Base-by-base conservation (phyloP, 805 yeast genomes). In the Debaryomyces castellii region DNA sequence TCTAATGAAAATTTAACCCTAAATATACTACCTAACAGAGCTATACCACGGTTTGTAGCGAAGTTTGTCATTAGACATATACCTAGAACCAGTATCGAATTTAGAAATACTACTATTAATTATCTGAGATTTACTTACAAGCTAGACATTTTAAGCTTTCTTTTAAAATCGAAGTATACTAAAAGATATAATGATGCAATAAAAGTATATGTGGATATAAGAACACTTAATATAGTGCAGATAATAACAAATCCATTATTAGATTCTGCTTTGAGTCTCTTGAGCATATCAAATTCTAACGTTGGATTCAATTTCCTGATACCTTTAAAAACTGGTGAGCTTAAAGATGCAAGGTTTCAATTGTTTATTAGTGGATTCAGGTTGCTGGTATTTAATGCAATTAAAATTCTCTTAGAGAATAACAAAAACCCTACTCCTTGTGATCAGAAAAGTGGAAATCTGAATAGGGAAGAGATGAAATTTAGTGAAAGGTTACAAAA, bases 71-170 rank as follows among this genome's bases (percentile, higher is more conserved):
- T 65, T 5, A 3, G 53, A 7, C 52, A 49, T 33, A 21, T 62
- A 4, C 67, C 71, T 0, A 40, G 47, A 11, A 23, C 59, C 1
- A 62, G 59, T 32, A 37, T 63, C 11, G 71, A 63, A 47, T 33
- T 46, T 21, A 40, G 52, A 41, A 49, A 46, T 32, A 22, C 48
- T 3, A 43, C 40, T 2, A n/a, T 57, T 6, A 27, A 22, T 6
- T 25, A 51, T 6, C 12, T 40, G 2, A 14, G 32, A 14, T 45
- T 45, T 25, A 23, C 40, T 9, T 45, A 50, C 3, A 45, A 40
- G 14, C 17, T 56, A 7, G 64, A 59, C 17, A 66, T 57, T 47
- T 21, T 57, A n/a, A 54, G 48, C 40, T 51, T 63, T 24, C 52
- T 44, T 7, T 39, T 57, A 8, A 25, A n/a, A 4, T 57, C 69